Conservation (phyloP, 768 basidiomycete genomes). For the Chalciporus sphaerocephalus region DNA sequence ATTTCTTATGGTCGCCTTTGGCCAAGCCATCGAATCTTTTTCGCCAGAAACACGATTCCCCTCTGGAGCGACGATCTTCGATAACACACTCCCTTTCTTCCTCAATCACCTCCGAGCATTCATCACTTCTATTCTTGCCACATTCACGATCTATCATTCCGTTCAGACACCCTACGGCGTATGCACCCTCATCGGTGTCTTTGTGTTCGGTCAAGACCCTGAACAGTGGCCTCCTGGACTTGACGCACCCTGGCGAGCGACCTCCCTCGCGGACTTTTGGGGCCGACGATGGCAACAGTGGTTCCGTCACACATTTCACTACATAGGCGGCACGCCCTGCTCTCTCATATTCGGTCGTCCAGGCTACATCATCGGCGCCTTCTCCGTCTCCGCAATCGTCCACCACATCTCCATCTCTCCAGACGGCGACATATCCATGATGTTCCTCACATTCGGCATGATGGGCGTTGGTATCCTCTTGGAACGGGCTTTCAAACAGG, state of each 20-base stretch:
- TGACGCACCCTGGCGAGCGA: constrained; percentile 32
- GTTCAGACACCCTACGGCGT: constrained; percentile 37
- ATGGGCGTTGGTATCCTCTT: constrained; percentile 49
- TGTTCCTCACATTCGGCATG: constrained; percentile 50
- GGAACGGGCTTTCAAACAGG: constrained; percentile 33
- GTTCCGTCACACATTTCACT: constrained; percentile 30
- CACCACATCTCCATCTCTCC: constrained; percentile 53
- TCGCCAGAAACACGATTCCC: constrained; percentile 32
- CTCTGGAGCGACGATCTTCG: constrained; percentile 31
- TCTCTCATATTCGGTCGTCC: constrained; percentile 41
- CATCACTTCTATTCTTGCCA: constrained; percentile 39
- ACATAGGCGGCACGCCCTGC: constrained; percentile 28
- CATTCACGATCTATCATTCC: constrained; percentile 42
- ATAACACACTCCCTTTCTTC: constrained; percentile 25
- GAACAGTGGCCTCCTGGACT: constrained; percentile 33
- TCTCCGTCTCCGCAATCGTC: constrained; percentile 51
- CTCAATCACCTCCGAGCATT: constrained; percentile 37
- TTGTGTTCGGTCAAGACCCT: constrained; percentile 28
- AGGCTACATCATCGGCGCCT: constrained; percentile 51
- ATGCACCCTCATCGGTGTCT: constrained; percentile 19
- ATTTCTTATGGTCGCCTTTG: constrained; percentile 42
- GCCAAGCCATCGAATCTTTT: constrained; percentile 45
- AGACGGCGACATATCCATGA: constrained; percentile 39
- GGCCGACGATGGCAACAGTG: constrained; percentile 36
- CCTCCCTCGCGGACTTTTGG: constrained; percentile 39